Evolutionary conservation across 1,284 basidiomycete genomes (phyloP).

Genomic region (Rhodotorula sp.): DNA sequence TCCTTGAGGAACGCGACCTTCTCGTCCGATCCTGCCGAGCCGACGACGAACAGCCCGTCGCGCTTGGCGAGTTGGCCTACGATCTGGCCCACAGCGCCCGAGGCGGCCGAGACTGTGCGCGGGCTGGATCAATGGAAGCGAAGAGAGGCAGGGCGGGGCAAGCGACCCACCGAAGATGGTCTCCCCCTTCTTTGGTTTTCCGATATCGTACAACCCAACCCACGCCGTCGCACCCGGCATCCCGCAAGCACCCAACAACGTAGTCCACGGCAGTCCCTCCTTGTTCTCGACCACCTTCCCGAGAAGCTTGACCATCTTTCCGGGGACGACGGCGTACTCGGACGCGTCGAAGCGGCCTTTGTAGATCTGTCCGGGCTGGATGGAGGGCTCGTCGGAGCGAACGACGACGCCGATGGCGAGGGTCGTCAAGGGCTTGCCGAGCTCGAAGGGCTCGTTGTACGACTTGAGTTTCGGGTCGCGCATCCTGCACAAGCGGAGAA

Average conservation of each 20-base stretch:
- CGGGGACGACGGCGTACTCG: slow-evolving; percentile 34
- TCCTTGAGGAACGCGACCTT: slow-evolving; percentile 66
- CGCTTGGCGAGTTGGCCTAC: slow-evolving; percentile 42
- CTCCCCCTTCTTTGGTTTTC: slow-evolving; percentile 73
- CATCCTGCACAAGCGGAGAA: too few species aligned
- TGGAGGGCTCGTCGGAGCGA: slow-evolving; percentile 25
- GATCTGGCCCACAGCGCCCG: slow-evolving; percentile 43
- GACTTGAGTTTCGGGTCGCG: slow-evolving; percentile 31
- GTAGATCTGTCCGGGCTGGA: slow-evolving; percentile 32
- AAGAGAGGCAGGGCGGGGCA: slow-evolving; percentile 58
- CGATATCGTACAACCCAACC: slow-evolving; percentile 70
- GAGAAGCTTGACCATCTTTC: slow-evolving; percentile 5
- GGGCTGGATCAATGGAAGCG: not conserved
- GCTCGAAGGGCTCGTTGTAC: slow-evolving; percentile 35
- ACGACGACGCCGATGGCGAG: slow-evolving; percentile 36
- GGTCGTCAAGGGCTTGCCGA: slow-evolving; percentile 25
- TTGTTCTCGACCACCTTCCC: slow-evolving; percentile 47
- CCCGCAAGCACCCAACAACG: slow-evolving; percentile 47
- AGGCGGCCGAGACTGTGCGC: slow-evolving; percentile 29
- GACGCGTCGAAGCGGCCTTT: slow-evolving; percentile 19
- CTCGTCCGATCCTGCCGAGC: slow-evolving; percentile 70
- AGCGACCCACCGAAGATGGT: slow-evolving; percentile 60
- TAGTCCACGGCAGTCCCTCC: slow-evolving; percentile 50
- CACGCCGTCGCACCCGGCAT: slow-evolving; percentile 46
- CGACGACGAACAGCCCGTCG: slow-evolving; percentile 61